Evolutionary conservation across 257 asterid genomes (phyloP), one percentile per base, ranked within the genome.

Genomic region (Paulownia fortunei): DNA sequence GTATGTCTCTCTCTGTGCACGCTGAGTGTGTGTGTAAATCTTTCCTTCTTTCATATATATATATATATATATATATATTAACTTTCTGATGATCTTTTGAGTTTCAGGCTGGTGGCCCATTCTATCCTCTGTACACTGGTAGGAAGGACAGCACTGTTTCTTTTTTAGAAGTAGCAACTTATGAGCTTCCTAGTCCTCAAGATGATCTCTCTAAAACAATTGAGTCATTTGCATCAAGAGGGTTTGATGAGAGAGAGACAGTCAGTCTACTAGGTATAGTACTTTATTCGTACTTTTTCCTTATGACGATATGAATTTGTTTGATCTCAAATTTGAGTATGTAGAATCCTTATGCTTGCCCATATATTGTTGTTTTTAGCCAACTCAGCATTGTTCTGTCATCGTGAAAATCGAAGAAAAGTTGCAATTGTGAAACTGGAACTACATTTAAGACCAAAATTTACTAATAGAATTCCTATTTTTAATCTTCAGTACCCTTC

Each of bases 51-150:
- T 39, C n/a, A 16, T 66, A n/a, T 30, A 2, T 13, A 44, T 69
- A 10, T 49, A 19, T 46, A 10, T 16, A 24, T 69, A 68, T 46
- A 24, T 12, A 5, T 69, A 2, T 19, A 27, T 11, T 2, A 12
- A 5, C 13, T 46, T 49, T 26, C 5, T 19, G 16, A 19, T 18
- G 67, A 58, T 65, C 24, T 76, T 74, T 77, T 52, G 71, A 79
- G 18, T 82, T 86, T 68, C 90, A 94, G 98, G 88, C 85, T 51
- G 97, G 97, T 21, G 97, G 98, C 27, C 96, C 97, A 1, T 94
- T 87, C 89, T 92, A 89, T 79, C 98, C 96, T 13, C 79, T 91
- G 75, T 69, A 51, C 62, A 94, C 97, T 0, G 98, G 97, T 21
- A 82, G 97, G 80, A 81, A 62, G 79, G 97, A 92, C 83, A 87